These are phyloP conservation scores for Pulveroboletus sp. DNA, from an alignment of 768 basidiomycete species.

Conservation along the genomic window DNA sequence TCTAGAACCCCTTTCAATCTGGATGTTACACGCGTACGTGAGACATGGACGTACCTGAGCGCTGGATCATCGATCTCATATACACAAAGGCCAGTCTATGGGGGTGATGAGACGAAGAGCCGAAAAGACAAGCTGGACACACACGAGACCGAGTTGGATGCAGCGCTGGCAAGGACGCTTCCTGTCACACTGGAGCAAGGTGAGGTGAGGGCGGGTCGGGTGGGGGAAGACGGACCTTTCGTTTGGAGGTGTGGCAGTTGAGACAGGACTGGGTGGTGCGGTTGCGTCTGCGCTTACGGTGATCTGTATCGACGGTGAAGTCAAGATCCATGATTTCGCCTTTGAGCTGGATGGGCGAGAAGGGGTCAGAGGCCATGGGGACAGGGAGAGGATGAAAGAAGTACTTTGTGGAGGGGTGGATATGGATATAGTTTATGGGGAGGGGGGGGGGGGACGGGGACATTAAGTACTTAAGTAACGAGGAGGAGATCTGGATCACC, in stretches of 20 bases:
- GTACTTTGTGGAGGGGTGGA: slow-evolving; percentile 43
- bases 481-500: slow-evolving; percentile 44
- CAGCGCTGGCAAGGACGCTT: slow-evolving; percentile 89
- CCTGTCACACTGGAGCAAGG: slow-evolving; percentile 61
- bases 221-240: slow-evolving; percentile 56
- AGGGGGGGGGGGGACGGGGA: slow-evolving; percentile 45
- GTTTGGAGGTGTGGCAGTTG: slow-evolving; percentile 91
- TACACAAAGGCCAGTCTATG: slow-evolving; percentile 86
- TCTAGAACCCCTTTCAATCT: slow-evolving; percentile 34
- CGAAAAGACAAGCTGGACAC: slow-evolving; percentile 6
- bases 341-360: slow-evolving; percentile 58
- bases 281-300: slow-evolving; percentile 83
- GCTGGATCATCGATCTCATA: slow-evolving; percentile 93
- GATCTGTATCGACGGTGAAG: slow-evolving; percentile 66
- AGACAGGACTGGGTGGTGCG: slow-evolving; percentile 84
- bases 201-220: slow-evolving; percentile 2
- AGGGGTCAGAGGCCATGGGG: slow-evolving; percentile 52
- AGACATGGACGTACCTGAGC: slow-evolving; percentile 45
- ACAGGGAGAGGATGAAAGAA: slow-evolving; percentile 32
- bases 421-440: slow-evolving; percentile 40
- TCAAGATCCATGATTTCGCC: slow-evolving; percentile 77
- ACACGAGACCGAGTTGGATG: slow-evolving; percentile 82
- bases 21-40: neutral
- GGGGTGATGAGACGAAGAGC: slow-evolving; percentile 5
- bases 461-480: slow-evolving; percentile 51